phyloP scores from a whole-genome alignment of 768 basidiomycete genomes.

The Lactarius hatsudake region DNA sequence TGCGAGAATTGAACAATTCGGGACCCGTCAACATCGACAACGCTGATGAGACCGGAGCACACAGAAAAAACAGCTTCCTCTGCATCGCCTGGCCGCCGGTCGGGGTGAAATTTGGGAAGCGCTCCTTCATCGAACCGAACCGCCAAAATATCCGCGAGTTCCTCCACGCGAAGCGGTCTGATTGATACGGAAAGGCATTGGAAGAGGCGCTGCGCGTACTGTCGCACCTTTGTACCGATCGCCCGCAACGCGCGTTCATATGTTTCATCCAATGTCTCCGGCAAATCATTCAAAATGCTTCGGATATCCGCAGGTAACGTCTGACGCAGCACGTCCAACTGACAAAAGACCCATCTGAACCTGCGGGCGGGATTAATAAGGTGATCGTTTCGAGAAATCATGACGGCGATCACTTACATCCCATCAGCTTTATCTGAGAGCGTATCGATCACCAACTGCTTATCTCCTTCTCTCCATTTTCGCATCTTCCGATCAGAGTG shows the following conservation, averaged over 20 bases:
- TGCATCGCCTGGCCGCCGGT: slow-evolving; percentile 9
- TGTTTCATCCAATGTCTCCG: slow-evolving; percentile 3
- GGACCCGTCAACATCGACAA: neutral
- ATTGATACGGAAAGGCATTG: slow-evolving; percentile 4
- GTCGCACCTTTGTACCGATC: neutral
- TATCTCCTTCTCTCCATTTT: slow-evolving; percentile 1
- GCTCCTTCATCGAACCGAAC: neutral
- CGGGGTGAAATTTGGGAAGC: neutral
- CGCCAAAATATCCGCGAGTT: slow-evolving; percentile 11
- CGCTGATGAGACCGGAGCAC: slow-evolving; percentile 3
- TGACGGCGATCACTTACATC: neutral
- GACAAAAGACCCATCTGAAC: slow-evolving; percentile 13
- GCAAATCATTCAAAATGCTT: neutral
- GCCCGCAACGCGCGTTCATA: neutral
- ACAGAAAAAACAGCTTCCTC: neutral
- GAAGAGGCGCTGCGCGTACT: slow-evolving; percentile 8
- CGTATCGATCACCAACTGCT: neutral
- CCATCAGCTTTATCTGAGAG: slow-evolving; percentile 2
- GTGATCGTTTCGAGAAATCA: no score
- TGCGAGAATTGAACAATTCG: slow-evolving; percentile 10
- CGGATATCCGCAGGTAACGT: neutral
- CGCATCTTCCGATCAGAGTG: neutral
- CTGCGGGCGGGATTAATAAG: neutral
- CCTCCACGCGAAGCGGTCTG: slow-evolving; percentile 3
- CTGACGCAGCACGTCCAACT: neutral